These are phyloP conservation scores for Cornus controversa DNA, from an alignment of 148 eudicot genomes.

Conservation along the genomic window DNA sequence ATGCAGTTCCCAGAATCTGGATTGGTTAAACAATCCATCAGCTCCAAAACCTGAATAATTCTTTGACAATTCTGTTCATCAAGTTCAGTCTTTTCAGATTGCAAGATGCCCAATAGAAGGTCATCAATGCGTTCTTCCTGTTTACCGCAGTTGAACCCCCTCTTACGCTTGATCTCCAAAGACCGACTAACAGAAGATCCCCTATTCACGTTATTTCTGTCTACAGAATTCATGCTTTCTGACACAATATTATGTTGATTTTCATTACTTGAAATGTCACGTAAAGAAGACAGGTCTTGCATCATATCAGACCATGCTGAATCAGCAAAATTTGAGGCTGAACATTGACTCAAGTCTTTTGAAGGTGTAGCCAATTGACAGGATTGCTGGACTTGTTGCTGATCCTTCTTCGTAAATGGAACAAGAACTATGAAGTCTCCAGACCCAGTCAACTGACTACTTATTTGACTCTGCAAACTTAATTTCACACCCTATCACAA, in stretches of 20 bases:
- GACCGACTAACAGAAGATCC: conserved; percentile 4
- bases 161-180: conserved; percentile 35
- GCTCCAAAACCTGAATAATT: conserved; percentile 48
- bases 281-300: conserved; percentile 58
- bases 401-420: conserved; percentile 65
- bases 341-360: conserved; percentile 21
- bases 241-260: conserved; percentile 20
- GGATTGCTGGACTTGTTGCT: conserved; percentile 29
- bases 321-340: conserved; percentile 43
- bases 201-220: conserved; percentile 12
- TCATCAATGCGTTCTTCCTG: conserved; percentile 33
- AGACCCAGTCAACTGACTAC: conserved; percentile 30
- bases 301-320: conserved; percentile 66
- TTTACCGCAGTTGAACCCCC: conserved; percentile 21
- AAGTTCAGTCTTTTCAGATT: conserved; percentile 24
- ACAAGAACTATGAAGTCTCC: conserved; percentile 70
- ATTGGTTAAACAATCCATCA: conserved; percentile 53
- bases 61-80: conserved; percentile 40
- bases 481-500: conserved; percentile 28
- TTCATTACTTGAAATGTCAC: conserved; percentile 17
- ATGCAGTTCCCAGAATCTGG: conserved; percentile 52
- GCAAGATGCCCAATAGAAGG: conserved; percentile 36
- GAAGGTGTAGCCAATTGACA: conserved; percentile 10
- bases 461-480: conserved; percentile 46
- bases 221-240: conserved; percentile 10